These are phyloP conservation scores for Pelargonium australe DNA, from an alignment of 441 rosid genomes.

Conservation along the genomic window DNA sequence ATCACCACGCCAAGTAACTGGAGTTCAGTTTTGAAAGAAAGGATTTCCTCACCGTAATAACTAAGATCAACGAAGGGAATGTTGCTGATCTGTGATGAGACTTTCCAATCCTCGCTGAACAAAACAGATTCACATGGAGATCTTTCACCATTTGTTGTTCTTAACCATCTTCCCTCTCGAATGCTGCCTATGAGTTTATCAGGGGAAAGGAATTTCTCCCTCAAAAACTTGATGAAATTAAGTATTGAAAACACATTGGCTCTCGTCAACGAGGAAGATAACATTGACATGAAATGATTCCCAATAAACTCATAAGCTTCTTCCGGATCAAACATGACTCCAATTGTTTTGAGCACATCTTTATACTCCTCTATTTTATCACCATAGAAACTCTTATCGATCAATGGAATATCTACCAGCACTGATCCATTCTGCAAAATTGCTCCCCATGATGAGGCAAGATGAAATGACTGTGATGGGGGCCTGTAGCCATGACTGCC, in stretches of 20 bases:
- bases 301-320: slow-evolving; percentile 53
- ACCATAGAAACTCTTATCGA: slow-evolving; percentile 53
- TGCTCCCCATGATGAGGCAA: slow-evolving; percentile 43
- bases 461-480: slow-evolving; percentile 56
- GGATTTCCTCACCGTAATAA: slow-evolving; percentile 37
- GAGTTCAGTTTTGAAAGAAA: slow-evolving; percentile 39
- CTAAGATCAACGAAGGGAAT: slow-evolving; percentile 44
- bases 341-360: slow-evolving; percentile 44
- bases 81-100: slow-evolving; percentile 43
- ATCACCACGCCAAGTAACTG: slow-evolving; percentile 47
- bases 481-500: slow-evolving; percentile 38
- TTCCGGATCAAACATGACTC: slow-evolving; percentile 47
- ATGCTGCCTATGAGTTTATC: slow-evolving; percentile 36
- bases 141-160: slow-evolving; percentile 32
- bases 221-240: slow-evolving; percentile 45
- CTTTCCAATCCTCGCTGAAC: slow-evolving; percentile 39
- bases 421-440: slow-evolving; percentile 43
- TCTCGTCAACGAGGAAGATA: slow-evolving; percentile 31
- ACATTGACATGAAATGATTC: slow-evolving; percentile 43
- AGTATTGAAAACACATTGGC: slow-evolving; percentile 41
- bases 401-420: slow-evolving; percentile 60
- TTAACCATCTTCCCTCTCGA: slow-evolving; percentile 38
- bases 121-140: slow-evolving; percentile 51
- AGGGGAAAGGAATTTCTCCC: slow-evolving; percentile 31
- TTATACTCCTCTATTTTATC: slow-evolving; percentile 26